phyloP scores from a whole-genome alignment of 2,329 filamentous ascomycete species.

The Penicillium vulpinum region DNA sequence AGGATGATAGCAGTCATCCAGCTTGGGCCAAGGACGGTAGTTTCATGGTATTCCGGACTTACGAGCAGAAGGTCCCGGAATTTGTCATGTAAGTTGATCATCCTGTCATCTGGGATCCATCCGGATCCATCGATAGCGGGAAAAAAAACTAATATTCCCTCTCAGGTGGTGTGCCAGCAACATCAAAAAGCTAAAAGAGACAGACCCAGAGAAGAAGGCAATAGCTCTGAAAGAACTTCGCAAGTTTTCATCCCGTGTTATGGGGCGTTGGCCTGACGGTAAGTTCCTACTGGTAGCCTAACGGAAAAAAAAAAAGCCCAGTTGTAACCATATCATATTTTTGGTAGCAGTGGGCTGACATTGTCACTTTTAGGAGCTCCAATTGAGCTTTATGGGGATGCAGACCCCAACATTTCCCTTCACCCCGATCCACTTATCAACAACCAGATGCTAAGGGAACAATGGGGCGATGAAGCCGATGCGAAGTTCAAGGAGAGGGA shows the following conservation, averaged over 20 bases:
- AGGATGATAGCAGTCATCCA: slow-evolving; percentile 16
- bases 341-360: not conserved
- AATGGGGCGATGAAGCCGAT: slow-evolving; percentile 9
- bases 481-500: slow-evolving; percentile 23
- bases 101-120: no score
- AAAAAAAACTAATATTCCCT: slow-evolving; percentile 31
- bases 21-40: slow-evolving; percentile 48
- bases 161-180: slow-evolving; percentile 11
- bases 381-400: slow-evolving; percentile 29
- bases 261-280: slow-evolving; percentile 48
- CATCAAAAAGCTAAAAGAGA: not conserved
- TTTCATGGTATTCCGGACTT: slow-evolving; percentile 47
- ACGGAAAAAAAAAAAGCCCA: no score
- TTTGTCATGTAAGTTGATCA: slow-evolving; percentile 33
- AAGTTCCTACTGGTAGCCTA: not conserved
- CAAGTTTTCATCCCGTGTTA: slow-evolving; percentile 43
- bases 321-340: not conserved
- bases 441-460: not conserved
- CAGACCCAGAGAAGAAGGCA: slow-evolving; percentile 22
- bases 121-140: no score
- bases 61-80: slow-evolving; percentile 48
- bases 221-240: slow-evolving; percentile 21
- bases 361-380: slow-evolving; percentile 33
- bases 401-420: slow-evolving; percentile 21
- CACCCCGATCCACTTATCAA: not conserved